Evolutionary conservation across 1,284 basidiomycete species (phyloP).

Genomic region (Irpex lacteus): DNA sequence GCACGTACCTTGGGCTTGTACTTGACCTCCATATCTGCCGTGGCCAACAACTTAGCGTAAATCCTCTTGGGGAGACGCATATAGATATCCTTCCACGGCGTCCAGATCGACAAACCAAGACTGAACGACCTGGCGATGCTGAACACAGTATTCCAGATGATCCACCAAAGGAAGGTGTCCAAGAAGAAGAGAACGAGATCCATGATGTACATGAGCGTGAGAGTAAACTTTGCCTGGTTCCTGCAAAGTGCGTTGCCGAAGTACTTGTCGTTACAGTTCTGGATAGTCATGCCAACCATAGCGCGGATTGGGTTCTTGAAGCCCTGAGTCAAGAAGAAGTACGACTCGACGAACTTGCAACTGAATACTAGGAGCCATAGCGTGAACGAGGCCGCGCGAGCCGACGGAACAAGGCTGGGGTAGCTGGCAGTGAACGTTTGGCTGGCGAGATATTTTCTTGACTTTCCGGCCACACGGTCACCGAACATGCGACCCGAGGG

Average conservation of each 20-base stretch:
- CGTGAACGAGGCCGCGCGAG: conserved; percentile 70
- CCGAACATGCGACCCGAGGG: conserved; percentile 95
- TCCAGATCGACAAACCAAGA: conserved; percentile 93
- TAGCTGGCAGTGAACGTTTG: conserved; percentile 97
- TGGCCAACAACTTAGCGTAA: conserved; percentile 90
- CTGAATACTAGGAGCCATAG: conserved; percentile 91
- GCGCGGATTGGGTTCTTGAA: conserved; percentile 88
- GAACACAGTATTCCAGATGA: conserved; percentile 96
- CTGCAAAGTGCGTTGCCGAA: conserved; percentile 80
- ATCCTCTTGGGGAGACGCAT: conserved; percentile 92
- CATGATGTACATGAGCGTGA: conserved; percentile 97
- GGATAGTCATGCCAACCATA: conserved; percentile 93
- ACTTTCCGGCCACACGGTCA: conserved; percentile 90
- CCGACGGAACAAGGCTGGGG: conserved; percentile 58
- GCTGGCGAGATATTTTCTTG: conserved; percentile 90
- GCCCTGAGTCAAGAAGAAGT: conserved; percentile 94
- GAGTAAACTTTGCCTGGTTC: conserved; percentile 89
- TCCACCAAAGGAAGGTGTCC: conserved; percentile 97
- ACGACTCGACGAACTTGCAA: conserved; percentile 93
- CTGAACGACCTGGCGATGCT: conserved; percentile 88
- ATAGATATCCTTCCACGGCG: conserved; percentile 95
- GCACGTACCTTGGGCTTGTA: conserved; percentile 89
- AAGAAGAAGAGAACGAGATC: conserved; percentile 93
- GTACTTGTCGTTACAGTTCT: conserved; percentile 80
- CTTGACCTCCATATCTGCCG: conserved; percentile 90